Percentiles rank a stretch among this genome's conserved stretches.
Conservation (phyloP, 2,329 filamentous ascomycete genomes). For the Colletotrichum sojae region DNA sequence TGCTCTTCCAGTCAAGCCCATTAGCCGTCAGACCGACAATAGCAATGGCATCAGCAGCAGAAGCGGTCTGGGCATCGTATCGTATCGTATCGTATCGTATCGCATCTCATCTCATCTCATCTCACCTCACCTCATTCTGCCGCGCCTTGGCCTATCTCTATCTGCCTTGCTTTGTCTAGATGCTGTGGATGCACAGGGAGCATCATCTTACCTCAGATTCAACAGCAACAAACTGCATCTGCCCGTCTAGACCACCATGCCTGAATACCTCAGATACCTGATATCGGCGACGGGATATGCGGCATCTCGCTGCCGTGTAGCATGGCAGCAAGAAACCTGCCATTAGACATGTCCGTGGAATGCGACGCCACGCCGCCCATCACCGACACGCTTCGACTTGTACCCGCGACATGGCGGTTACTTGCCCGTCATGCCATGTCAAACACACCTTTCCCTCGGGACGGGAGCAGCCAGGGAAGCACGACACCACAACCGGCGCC, state of each 20-base stretch:
- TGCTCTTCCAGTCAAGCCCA: too few relatives aligned
- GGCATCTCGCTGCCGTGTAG: too few relatives aligned
- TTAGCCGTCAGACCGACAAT: too few relatives aligned
- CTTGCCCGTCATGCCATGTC: slow-evolving; percentile 7
- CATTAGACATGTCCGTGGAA: too few relatives aligned
- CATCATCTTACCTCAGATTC: neutral
- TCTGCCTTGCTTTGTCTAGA: neutral
- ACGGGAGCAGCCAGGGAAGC: slow-evolving; percentile 24
- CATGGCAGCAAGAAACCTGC: too few relatives aligned
- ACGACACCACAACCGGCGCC: neutral
- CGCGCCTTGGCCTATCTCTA: too few relatives aligned
- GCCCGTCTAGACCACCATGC: too few relatives aligned
- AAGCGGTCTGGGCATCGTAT: too few relatives aligned
- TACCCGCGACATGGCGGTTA: slow-evolving; percentile 6
- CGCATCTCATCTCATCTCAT: too few relatives aligned
- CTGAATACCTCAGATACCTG: neutral
- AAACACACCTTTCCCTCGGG: slow-evolving; percentile 21
- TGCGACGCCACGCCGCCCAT: neutral
- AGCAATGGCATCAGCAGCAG: too few relatives aligned
- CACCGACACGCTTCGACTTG: neutral
- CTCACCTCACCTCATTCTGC: too few relatives aligned
- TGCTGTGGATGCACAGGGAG: neutral
- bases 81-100: too few relatives aligned
- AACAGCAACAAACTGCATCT: neutral
- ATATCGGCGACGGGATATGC: neutral